phyloP scores from a whole-genome alignment of 1,284 basidiomycete genomes.

The Heliocybe sulcata region DNA sequence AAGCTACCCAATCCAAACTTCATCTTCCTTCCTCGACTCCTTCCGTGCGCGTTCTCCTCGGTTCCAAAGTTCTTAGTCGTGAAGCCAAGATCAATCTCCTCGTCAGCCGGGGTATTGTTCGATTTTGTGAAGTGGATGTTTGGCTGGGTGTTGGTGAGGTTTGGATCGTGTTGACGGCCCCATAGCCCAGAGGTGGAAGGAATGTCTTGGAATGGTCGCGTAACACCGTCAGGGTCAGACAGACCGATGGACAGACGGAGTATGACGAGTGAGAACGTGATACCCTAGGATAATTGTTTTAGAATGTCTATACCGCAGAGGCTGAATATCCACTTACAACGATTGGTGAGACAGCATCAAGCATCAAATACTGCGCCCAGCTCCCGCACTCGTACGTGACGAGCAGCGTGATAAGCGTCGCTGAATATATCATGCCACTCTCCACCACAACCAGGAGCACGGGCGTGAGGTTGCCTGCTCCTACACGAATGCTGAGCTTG shows the following conservation, averaged over 20 bases:
- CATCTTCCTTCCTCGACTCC: not conserved
- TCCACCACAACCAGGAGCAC: conserved; percentile 29
- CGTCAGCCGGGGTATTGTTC: not conserved
- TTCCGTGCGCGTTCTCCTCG: not conserved
- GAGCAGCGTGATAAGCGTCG: conserved; percentile 24
- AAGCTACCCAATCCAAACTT: not conserved
- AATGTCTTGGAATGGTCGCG: conserved; percentile 1
- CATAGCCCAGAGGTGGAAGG: not conserved
- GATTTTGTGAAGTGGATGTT: not conserved
- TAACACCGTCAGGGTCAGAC: conserved; percentile 6
- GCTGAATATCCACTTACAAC: conserved; percentile 16
- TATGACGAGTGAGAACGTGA: conserved; percentile 28
- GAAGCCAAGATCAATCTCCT: not conserved
- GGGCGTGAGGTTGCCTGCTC: conserved; percentile 17
- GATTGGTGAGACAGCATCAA: conserved; percentile 26
- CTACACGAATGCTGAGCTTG: conserved; percentile 13
- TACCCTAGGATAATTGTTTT: conserved; percentile 12
- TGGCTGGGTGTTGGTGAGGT: not conserved
- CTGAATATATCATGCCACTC: conserved; percentile 34
- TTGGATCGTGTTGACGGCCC: not conserved
- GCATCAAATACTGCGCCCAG: conserved; percentile 30
- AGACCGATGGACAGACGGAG: conserved; percentile 26
- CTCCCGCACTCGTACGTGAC: conserved; percentile 24
- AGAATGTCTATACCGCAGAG: not conserved
- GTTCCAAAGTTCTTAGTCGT: not conserved